phyloP scores from a whole-genome alignment of 2,329 filamentous ascomycete genomes.

The Xylariaceae sp. region DNA sequence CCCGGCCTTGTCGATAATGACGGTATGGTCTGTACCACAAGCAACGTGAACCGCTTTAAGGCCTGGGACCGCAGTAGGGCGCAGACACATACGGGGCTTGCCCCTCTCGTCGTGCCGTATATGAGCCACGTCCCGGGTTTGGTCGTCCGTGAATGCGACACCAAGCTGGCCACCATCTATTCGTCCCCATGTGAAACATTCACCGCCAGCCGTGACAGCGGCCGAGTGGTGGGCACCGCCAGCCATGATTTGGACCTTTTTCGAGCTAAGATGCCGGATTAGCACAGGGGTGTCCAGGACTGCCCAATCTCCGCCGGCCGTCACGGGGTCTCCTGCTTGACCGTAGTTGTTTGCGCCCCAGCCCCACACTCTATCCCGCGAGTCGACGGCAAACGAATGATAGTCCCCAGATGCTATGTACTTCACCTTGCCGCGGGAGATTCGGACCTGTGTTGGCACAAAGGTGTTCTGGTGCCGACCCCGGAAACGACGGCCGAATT shows the following conservation, averaged over 20 bases:
- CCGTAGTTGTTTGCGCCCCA: slow-evolving; percentile 53
- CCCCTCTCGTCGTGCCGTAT: slow-evolving; percentile 51
- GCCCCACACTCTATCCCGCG: slow-evolving; percentile 51
- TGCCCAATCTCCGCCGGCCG: slow-evolving; percentile 52
- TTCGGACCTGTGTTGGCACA: slow-evolving; percentile 7
- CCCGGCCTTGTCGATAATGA: slow-evolving; percentile 35
- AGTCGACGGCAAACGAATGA: slow-evolving; percentile 59
- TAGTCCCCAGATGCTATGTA: slow-evolving; percentile 45
- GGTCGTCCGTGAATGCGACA: slow-evolving; percentile 41
- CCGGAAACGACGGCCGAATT: slow-evolving; percentile 49
- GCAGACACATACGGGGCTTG: slow-evolving; percentile 55
- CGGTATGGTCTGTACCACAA: slow-evolving; percentile 55
- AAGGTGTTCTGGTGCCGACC: slow-evolving; percentile 18
- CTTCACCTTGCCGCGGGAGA: slow-evolving; percentile 37
- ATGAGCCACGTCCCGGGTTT: slow-evolving; percentile 41
- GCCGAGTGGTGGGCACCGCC: slow-evolving; percentile 60
- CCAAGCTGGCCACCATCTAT: slow-evolving; percentile 37
- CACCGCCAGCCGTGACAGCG: neutral
- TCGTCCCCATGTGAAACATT: slow-evolving; percentile 30
- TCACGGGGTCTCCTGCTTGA: slow-evolving; percentile 49
- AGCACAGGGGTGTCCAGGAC: slow-evolving; percentile 53
- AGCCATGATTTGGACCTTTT: slow-evolving; percentile 47
- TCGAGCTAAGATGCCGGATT: slow-evolving; percentile 46
- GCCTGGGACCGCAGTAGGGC: slow-evolving; percentile 49
- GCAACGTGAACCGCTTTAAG: slow-evolving; percentile 43